Evolutionary conservation across 495 filamentous ascomycete species (phyloP).

Genomic region (Penicillium ucsense): DNA sequence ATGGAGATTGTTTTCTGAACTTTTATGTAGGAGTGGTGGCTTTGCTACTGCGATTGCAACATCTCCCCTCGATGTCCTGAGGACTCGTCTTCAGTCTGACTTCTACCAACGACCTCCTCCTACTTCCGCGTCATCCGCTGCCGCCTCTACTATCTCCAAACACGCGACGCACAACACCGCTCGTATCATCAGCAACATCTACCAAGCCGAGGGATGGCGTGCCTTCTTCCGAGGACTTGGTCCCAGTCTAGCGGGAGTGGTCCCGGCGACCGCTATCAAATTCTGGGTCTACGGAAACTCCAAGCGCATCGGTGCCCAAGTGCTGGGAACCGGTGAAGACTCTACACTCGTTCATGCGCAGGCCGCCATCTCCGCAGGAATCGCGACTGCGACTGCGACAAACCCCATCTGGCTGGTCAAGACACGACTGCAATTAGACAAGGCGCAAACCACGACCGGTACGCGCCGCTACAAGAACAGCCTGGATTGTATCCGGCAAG

Average conservation of each 20-base stretch:
- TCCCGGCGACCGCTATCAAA: constrained; percentile 78
- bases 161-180: constrained; percentile 69
- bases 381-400: constrained; percentile 75
- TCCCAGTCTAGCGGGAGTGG: constrained; percentile 77
- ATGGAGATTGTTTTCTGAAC: background rate
- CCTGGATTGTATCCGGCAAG: constrained; percentile 68
- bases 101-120: constrained; percentile 60
- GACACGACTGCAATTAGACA: constrained; percentile 80
- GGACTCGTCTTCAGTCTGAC: constrained; percentile 81
- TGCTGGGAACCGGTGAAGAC: constrained; percentile 56
- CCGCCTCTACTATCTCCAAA: constrained; percentile 28
- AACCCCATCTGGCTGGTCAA: constrained; percentile 94
- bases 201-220: constrained; percentile 67
- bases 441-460: constrained; percentile 47
- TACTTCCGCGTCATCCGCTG: constrained; percentile 34
- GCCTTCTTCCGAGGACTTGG: constrained; percentile 85
- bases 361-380: constrained; percentile 62
- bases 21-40: constrained; percentile 54
- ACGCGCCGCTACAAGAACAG: constrained; percentile 69
- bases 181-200: constrained; percentile 69
- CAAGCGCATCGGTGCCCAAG: constrained; percentile 61
- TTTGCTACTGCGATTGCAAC: constrained; percentile 78
- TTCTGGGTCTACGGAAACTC: constrained; percentile 87
- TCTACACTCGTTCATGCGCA: constrained; percentile 62
- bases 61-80: constrained; percentile 79